Evolutionary conservation across 768 basidiomycete genomes (phyloP), one percentile per base, ranked within the genome.

Genomic region (Podaxis carcinomalis): DNA sequence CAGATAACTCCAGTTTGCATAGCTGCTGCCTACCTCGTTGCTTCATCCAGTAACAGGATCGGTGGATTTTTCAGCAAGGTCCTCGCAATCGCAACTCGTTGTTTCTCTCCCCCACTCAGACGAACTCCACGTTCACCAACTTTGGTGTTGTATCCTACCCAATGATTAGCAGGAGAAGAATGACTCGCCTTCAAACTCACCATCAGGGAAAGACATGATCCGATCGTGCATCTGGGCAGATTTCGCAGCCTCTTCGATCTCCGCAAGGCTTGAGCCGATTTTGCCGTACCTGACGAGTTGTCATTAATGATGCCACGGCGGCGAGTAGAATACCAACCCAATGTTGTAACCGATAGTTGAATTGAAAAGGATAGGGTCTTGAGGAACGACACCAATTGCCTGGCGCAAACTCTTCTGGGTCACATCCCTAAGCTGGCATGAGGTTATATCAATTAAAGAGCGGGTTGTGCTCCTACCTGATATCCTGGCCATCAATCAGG

Each of bases 121-220:
- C 93, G 76, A 16, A 95, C 84, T 19, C 93, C 94, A 23, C 94
- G 80, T 74, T 95, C 94, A n/a, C 94, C 94, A 35, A 95, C 87
- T 66, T 88, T 85, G 21, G 94, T 95, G 35, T 90, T 82, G 70
- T 95, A 95, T 5, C 83, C 81, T 81, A 50, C 36, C 46, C 28
- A 58, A 39, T 14, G 23, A 16, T 61, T 9, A 61, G 14, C 5
- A 49, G 51, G 54, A 25, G 7, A 63, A 49, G 59, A 58, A 36
- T 21, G 36, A 37, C 1, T 44, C 37, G 25, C 11, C 32, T 50
- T 9, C 14, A 14, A 14, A 28, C 64, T 52, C 63, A 72, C 85
- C 86, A 61, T 93, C 92, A 3, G 92, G 88, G 83, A 95, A 95
- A 44, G 80, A 77, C 73, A 88, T 71, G 66, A 97, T 90, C 5